Percentiles rank a stretch among this genome's conserved stretches.
Evolutionary conservation across 2,329 filamentous ascomycete genomes (phyloP).

Genomic region (Aciculosporium take): DNA sequence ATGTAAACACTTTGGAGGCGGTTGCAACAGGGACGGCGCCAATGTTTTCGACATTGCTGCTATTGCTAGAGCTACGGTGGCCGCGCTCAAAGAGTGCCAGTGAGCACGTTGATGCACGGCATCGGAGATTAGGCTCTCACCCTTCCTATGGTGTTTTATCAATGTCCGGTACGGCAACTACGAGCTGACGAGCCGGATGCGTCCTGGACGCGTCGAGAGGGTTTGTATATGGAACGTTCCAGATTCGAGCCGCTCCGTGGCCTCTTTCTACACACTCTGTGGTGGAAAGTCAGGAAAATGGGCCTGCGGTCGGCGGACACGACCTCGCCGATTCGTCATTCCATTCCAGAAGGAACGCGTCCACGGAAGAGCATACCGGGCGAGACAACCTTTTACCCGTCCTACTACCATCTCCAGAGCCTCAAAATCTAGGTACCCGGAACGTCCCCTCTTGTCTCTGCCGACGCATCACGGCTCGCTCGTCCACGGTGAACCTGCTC

Average conservation of each 20-base stretch:
- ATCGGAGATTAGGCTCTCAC: slow-evolving; percentile 57
- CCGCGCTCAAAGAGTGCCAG: slow-evolving; percentile 45
- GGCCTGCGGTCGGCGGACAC: slow-evolving; percentile 58
- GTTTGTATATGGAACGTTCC: slow-evolving; percentile 53
- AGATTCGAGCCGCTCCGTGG: slow-evolving; percentile 34
- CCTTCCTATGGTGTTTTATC: slow-evolving; percentile 44
- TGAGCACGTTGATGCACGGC: slow-evolving; percentile 65
- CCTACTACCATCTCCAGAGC: slow-evolving; percentile 30
- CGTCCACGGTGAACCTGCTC: slow-evolving; percentile 67
- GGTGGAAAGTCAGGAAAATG: slow-evolving; percentile 76
- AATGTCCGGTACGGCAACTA: slow-evolving; percentile 54
- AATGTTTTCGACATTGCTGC: slow-evolving; percentile 57
- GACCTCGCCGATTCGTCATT: slow-evolving; percentile 67
- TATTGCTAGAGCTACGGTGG: slow-evolving; percentile 56
- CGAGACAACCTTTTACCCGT: slow-evolving; percentile 21
- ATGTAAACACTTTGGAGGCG: slow-evolving; percentile 56
- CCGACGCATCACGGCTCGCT: slow-evolving; percentile 56
- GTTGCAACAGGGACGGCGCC: slow-evolving; percentile 51
- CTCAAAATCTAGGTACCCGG: slow-evolving; percentile 40
- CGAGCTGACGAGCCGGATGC: slow-evolving; percentile 53
- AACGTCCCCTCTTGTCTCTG: slow-evolving; percentile 52
- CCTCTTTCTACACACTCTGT: slow-evolving; percentile 66
- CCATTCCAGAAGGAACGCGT: slow-evolving; percentile 42
- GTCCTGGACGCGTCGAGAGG: slow-evolving; percentile 67
- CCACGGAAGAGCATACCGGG: slow-evolving; percentile 42